Evolutionary conservation across 192 early-diverging fungal genomes (phyloP), one percentile per base, ranked within the genome.

Genomic region (Gonapodya prolifera): DNA sequence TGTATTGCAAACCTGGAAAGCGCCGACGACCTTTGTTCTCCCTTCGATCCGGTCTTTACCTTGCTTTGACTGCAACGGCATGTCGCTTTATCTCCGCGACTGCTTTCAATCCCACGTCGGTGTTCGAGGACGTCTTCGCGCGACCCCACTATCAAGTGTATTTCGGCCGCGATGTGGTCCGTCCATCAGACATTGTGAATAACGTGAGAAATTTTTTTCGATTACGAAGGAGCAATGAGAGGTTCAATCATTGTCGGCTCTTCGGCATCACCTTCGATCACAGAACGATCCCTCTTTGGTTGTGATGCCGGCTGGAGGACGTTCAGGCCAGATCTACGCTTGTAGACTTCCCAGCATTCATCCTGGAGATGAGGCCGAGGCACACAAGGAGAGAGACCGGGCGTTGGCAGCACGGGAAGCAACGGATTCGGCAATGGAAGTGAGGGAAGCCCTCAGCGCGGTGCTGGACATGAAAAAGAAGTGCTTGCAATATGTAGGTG

Each of bases 381-480:
- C 84, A 30, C 76, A 83, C 35, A 80, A 85, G 33, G 70, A 80
- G 61, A 75, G 80, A 30, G 76, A 73, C 2, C 81, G 76, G 30
- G 71, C 77, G 0, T 31, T 34, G 2, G 82, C 75, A 35, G 75
- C 70, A 30, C 75, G 45, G 17, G 69, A 75, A 16, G 77, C 78
- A 29, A 77, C 91, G 61, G 81, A 82, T 74, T 86, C 86, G 16
- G 92, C 91, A n/a, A 79, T 90, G 0, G 85, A 85, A 75, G 80
- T 92, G 23, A 75, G 87, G 0, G 84, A 87, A 30, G 86, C 87
- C 29, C 69, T 61, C 45, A 61, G 23, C 8, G 45, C 45, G 8
- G 45, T 61, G 8, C 8, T 23, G 23, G 45, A 23, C 8, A 61
- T 89, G 18, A 78, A 80, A 35, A 69, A 79, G 31, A 69, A 79